Evolutionary conservation across 2,329 filamentous ascomycete species (phyloP).

Genomic region (Triangularia verruculosa): DNA sequence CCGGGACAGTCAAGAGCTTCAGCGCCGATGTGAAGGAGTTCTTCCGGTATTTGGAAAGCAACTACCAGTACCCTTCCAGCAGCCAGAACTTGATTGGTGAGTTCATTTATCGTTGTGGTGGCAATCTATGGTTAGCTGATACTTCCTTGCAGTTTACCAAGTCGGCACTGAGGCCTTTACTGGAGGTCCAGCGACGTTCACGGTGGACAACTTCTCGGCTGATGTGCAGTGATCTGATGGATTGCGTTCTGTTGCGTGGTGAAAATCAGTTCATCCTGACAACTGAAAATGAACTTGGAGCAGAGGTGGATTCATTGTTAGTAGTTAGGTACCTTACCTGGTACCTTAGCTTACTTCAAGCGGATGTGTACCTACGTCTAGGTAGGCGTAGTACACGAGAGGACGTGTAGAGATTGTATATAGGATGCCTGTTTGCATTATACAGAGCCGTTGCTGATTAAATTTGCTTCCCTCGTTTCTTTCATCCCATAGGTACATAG

Average conservation of each 20-base stretch:
- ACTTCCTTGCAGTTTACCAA: slow-evolving; percentile 12
- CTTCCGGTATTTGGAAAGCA: slow-evolving; percentile 46
- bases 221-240: background rate
- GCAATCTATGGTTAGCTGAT: background rate
- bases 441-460: background rate
- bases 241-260: too few relatives aligned
- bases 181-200: slow-evolving; percentile 17
- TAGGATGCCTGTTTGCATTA: background rate
- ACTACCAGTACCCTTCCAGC: slow-evolving; percentile 33
- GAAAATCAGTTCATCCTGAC: background rate
- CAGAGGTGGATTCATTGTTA: too few relatives aligned
- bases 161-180: slow-evolving; percentile 20
- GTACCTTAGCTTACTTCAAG: too few relatives aligned
- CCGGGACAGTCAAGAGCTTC: slow-evolving; percentile 42
- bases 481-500: too few relatives aligned
- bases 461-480: too few relatives aligned
- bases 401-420: background rate
- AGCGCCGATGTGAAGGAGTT: slow-evolving; percentile 52
- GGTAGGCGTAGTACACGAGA: too few relatives aligned
- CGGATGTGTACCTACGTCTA: too few relatives aligned
- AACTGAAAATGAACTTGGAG: too few relatives aligned
- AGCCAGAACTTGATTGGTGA: slow-evolving; percentile 19
- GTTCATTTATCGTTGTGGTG: background rate
- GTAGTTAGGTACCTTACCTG: too few relatives aligned
- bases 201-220: slow-evolving; percentile 5